A percentile compares a stretch with the other conserved stretches of the same genome.
phyloP scores from a whole-genome alignment of 768 basidiomycete species.

The Tricholoma furcatifolium region DNA sequence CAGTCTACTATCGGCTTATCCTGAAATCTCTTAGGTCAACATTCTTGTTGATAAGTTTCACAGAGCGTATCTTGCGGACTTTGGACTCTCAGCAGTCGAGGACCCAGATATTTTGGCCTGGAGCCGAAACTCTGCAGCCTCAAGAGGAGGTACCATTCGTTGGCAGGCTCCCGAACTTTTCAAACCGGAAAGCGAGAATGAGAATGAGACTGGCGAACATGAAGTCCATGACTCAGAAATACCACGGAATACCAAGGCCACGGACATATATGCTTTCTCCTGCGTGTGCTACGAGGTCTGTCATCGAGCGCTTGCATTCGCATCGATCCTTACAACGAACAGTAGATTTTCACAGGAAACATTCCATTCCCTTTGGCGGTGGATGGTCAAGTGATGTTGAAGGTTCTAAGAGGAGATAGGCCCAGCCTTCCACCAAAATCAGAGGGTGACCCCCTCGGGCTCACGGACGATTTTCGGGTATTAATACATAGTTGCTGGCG shows the following conservation, averaged over 20 bases:
- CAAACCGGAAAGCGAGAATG: conserved; percentile 2
- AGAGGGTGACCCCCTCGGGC: not conserved
- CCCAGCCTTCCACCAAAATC: not conserved
- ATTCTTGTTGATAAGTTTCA: conserved; percentile 18
- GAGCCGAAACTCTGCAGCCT: conserved; percentile 9
- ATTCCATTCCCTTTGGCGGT: not conserved
- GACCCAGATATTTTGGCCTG: conserved; percentile 12
- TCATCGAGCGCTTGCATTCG: not conserved
- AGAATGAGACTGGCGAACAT: not conserved
- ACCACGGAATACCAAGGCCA: conserved; percentile 9
- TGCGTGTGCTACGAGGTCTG: conserved; percentile 1
- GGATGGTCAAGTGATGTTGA: not conserved
- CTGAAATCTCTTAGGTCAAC: conserved; percentile 14
- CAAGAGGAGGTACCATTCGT: conserved; percentile 12
- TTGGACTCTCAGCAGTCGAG: conserved; percentile 18
- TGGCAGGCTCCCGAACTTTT: conserved; percentile 24
- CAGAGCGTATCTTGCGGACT: conserved; percentile 23
- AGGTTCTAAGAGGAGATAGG: not conserved
- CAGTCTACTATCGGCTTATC: not conserved
- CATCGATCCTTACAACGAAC: not conserved
- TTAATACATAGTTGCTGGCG: not conserved
- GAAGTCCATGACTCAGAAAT: not conserved
- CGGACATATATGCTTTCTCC: conserved; percentile 19
- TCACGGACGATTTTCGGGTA: not conserved
- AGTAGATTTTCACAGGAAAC: not conserved